A percentile compares a stretch with the other conserved stretches of the same genome.
Evolutionary conservation across 2,329 filamentous ascomycete species (phyloP).

Genomic region (Sphaceloma murrayae): DNA sequence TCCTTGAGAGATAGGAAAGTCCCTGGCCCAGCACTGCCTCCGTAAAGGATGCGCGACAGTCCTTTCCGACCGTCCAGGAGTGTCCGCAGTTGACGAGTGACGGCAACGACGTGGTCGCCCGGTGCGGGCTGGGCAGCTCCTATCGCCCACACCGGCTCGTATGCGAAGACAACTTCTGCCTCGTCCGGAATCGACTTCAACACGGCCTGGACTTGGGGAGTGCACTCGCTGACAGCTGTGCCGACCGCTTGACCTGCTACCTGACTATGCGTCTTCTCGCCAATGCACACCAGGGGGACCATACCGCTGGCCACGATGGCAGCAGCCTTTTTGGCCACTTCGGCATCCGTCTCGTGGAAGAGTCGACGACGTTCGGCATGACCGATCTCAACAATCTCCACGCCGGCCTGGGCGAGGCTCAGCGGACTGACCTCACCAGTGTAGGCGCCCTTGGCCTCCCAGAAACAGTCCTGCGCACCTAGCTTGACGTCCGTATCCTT

Average conservation of each 20-base stretch:
- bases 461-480: conserved; percentile 68
- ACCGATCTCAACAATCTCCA: conserved; percentile 64
- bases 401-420: conserved; percentile 58
- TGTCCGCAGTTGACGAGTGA: conserved; percentile 56
- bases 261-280: conserved; percentile 48
- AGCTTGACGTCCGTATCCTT: conserved; percentile 46
- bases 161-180: conserved; percentile 66
- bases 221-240: conserved; percentile 56
- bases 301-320: conserved; percentile 60
- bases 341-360: conserved; percentile 64
- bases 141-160: conserved; percentile 86
- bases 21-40: conserved; percentile 72
- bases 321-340: conserved; percentile 57
- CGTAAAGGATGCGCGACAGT: conserved; percentile 63
- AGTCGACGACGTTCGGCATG: conserved; percentile 68
- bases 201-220: conserved; percentile 54
- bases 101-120: conserved; percentile 61
- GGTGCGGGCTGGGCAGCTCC: conserved; percentile 62
- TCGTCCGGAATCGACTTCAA: conserved; percentile 51
- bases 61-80: conserved; percentile 45
- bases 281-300: conserved; percentile 70
- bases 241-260: conserved; percentile 43
- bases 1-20: conserved; percentile 58
- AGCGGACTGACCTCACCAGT: conserved; percentile 69
- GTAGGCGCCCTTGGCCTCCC: conserved; percentile 60